These are phyloP conservation scores for Fusarium sp. DNA, from an alignment of 2,329 filamentous ascomycete species.

Conservation along the genomic window DNA sequence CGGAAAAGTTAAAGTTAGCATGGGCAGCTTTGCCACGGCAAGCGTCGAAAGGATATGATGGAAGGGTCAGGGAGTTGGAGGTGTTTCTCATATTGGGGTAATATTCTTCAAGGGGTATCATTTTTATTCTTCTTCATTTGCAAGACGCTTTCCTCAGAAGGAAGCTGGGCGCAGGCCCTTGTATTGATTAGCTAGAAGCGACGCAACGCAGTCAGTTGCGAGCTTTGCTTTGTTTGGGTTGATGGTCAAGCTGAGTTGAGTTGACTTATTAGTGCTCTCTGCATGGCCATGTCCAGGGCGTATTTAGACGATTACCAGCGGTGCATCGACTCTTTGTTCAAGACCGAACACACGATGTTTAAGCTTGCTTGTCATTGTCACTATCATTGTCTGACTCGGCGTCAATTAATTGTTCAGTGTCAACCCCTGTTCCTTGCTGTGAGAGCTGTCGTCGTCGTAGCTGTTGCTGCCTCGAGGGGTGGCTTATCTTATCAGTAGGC, in stretches of 20 bases:
- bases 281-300: background rate
- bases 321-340: background rate
- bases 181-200: conserved; percentile 22
- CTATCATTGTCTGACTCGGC: background rate
- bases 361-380: background rate
- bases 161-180: conserved; percentile 39
- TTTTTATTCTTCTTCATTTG: conserved; percentile 3
- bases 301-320: background rate
- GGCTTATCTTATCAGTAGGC: conserved; percentile 41
- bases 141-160: conserved; percentile 31
- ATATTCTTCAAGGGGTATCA: conserved; percentile 18
- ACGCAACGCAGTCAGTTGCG: conserved; percentile 9
- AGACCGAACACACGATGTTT: background rate
- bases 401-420: background rate
- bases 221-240: conserved; percentile 12
- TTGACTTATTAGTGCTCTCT: background rate
- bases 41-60: conserved; percentile 24
- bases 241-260: background rate
- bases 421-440: background rate
- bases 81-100: conserved; percentile 24
- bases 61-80: conserved; percentile 36
- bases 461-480: conserved; percentile 34
- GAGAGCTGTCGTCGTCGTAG: conserved; percentile 28
- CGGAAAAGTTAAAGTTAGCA: conserved; percentile 30
- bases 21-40: conserved; percentile 20